Evolutionary conservation across 768 basidiomycete species (phyloP), one percentile per base, ranked within the genome.

Genomic region (Boletus rex-veris): DNA sequence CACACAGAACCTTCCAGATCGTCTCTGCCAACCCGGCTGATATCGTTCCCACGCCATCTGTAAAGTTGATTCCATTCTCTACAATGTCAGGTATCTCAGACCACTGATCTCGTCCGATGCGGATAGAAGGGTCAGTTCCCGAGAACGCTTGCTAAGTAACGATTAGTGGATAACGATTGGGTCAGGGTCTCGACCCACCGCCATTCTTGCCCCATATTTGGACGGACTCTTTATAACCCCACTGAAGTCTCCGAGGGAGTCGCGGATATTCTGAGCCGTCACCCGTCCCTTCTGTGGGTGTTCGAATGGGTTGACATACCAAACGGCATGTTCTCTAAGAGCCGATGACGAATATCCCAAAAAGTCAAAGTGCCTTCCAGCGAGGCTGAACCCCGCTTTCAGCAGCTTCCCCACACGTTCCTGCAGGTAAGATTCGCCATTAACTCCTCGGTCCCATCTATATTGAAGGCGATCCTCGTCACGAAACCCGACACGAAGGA

Each of bases 31-130:
- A 73, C 24, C 73, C 71, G n/a, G 72, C 69, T 1, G 89, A 87
- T 45, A 92, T 88, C 0, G 89, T 89, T 2, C 91, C 91, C 10
- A 87, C 82, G 28, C 91, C 91, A 52, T 92, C 91, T 0, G 90
- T 91, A 64, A 84, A 85, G 24, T 77, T 55, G 76, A 77, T 21
- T 56, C 67, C 60, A 21, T 73, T 67, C 11, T 65, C 58, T 12
- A 75, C 75, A 11, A 90, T 70, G 64, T 92, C 90, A 0, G 66
- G 63, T 42, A 90, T 77, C 52, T 77, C 72, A 47, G 82, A 77
- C 83, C 90, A 91, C 60, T 92, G 76, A 41, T 74, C 57, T 2
- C 67, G 68, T 7, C 58, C 53, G 46, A 92, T 82, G 18, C 65
- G 67, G n/a, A 91, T 82, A 1, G 88, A 86, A 0, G 84, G 80